Base-by-base conservation (phyloP, 106 monocot genomes). In the Narthecium ossifragum region DNA sequence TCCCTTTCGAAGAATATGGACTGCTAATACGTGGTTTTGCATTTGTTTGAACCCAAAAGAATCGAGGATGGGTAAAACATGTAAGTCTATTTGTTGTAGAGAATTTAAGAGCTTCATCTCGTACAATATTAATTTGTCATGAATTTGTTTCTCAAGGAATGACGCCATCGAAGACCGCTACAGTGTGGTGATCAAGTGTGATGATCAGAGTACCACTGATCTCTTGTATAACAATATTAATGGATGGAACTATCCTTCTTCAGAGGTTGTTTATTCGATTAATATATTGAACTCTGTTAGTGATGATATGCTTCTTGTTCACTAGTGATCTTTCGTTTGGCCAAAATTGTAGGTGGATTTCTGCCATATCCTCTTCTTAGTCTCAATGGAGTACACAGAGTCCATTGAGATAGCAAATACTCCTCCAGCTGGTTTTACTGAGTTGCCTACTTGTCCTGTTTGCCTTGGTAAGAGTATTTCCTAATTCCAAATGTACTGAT, bases 141-240 rank as follows among this genome's bases (percentile, higher is more conserved):
- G n/a, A n/a, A n/a, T n/a, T n/a, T n/a, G n/a, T n/a, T n/a, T n/a
- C n/a, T 62, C 29, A 47, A 96, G 90, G 80, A 84, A 96, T 54
- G 94, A 96, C 65, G 83, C 60, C 3, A 57, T 81, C 27, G 94
- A 96, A 48, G 90, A 96, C 28, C 74, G 94, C 7, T 96, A 86
- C 21, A 90, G 94, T 54, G 80, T 90, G 46, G 55, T 96, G 39
- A 67, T 90, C 33, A 61, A 70, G 38, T 80, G 86, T 31, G 65
- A 80, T 23, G 94, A 96, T 60, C 90, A 96, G 75, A 84, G 74
- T 50, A 78, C 56, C 26, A 78, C 94, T 32, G 94, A 90, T 56
- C 66, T 63, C 6, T 96, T 96, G 58, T 90, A 96, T 73, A 53
- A 73, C 22, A 73, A 86, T 51, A 47, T 86, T 26, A 96, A 83